Base-by-base conservation (phyloP, 2,329 filamentous ascomycete genomes). In the Microcyclospora tardicrescens region DNA sequence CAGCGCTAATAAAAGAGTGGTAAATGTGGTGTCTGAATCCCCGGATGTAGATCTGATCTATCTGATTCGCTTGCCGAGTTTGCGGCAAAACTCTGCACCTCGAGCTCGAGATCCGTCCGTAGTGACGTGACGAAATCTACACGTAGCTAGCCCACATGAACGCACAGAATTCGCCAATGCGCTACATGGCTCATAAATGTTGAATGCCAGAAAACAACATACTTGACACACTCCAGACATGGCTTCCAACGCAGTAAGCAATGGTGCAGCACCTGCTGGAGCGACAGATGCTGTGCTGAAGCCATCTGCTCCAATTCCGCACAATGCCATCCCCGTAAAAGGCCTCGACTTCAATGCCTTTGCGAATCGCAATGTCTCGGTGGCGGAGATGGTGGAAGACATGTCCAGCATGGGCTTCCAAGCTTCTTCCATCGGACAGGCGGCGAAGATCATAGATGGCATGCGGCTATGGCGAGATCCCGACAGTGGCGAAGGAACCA, bases 291-390 rank as follows among this genome's bases (percentile, higher is more conserved):
- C 89, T 24, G 89, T 96, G 34, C 71, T 96, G 37, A 81, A 89
- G 50, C 72, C 80, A 36, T 95, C 89, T 1, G 79, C 82, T 41
- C 81, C 84, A 39, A 78, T 94, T 58, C 84, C 89, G 12, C 72
- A 78, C 39, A 80, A 73, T 34, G 75, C 84, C n/a, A 77, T 79
- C 49, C 75, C 84, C 57, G 89, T 98, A 28, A 75, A 82, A 57
- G 91, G 94, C 53, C 74, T 96, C 44, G 89, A 98, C 58, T 98
- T 96, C 65, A 81, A 95, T 65, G 71, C 81, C 37, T 75, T 86
- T 61, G 78, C 77, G 42, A 72, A 76, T 29, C 72, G 73, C 40
- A 75, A 80, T 45, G 81, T 95, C 55, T 93, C 86, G 0, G 87
- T 84, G 37, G 81, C 86, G 28, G 84, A 95, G 58, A 71, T 98